Conservation (phyloP, 768 basidiomycete species). For the Kwoniella heveanensis region DNA sequence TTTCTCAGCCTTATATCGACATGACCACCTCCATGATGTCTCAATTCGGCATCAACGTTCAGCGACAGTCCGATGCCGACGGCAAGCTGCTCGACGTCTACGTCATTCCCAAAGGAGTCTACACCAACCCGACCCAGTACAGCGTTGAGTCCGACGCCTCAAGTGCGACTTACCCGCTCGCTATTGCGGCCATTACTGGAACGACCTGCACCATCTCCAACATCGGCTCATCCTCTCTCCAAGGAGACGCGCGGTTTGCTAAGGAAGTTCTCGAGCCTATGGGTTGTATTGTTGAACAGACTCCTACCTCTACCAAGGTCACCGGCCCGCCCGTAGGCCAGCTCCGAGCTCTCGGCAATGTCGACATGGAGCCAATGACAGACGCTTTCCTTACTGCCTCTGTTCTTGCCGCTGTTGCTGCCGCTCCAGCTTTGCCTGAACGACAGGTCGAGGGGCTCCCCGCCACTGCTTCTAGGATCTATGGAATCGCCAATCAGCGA, state of each 20-base stretch:
- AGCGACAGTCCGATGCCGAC: conserved; percentile 66
- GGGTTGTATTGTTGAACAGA: conserved; percentile 91
- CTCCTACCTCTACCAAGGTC: conserved; percentile 84
- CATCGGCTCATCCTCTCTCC: conserved; percentile 85
- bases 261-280: conserved; percentile 88
- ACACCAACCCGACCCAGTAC: conserved; percentile 77
- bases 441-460: conserved; percentile 44
- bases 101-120: conserved; percentile 74
- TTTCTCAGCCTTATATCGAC: conserved; percentile 98
- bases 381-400: conserved; percentile 97
- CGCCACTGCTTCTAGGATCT: conserved; percentile 70
- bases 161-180: conserved; percentile 93
- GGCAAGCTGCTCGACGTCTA: conserved; percentile 77
- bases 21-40: conserved; percentile 99
- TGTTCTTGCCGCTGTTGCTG: conserved; percentile 82
- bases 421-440: conserved; percentile 56
- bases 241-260: conserved; percentile 97
- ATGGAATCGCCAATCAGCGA: conserved; percentile 95
- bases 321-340: conserved; percentile 80
- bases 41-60: conserved; percentile 79
- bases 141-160: conserved; percentile 90
- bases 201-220: conserved; percentile 89
- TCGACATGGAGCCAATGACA: conserved; percentile 99
- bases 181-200: conserved; percentile 96
- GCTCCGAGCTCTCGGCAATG: conserved; percentile 77